Evolutionary conservation across 306 rosid species (phyloP), one percentile per base, ranked within the genome.

Genomic region (Cyamopsis tetragonoloba): DNA sequence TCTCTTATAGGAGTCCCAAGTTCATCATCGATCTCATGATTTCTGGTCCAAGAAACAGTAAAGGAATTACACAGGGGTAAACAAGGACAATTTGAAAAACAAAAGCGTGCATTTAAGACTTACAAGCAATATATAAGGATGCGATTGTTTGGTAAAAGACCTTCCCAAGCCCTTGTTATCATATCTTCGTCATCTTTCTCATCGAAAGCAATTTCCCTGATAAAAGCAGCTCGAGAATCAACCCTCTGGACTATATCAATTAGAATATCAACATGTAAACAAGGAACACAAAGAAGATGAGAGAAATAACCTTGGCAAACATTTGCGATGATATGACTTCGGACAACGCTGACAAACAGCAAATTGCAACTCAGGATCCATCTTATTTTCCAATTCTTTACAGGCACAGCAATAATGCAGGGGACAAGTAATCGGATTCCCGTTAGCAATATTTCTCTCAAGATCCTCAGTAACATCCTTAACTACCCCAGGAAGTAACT

Each of bases 331-430:
- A 76, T 93, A 93, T 3, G 99, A 73, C 68, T 66, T 88, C 10
- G 99, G 97, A 74, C 99, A 93, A 6, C 99, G 97, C 63, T 91
- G 70, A 70, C 97, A 93, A 26, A 93, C 82, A 55, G 97, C 96
- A 80, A 93, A 88, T 73, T 80, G 95, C 72, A 88, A 35, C 48
- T 86, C 82, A 11, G 17, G 79, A 49, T 76, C 72, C 35, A 49
- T 71, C 68, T 64, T 88, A 61, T 93, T 86, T 79, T 93, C 99
- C 66, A 72, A 77, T 75, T 73, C 84, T 72, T 86, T 71, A 85
- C 99, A 93, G 75, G 85, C 84, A 43, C 73, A 76, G 79, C 99
- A 93, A 72, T 79, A 84, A 79, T 93, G 99, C 63, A 83, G 67
- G 6, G 96, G 99, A 64, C 99, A 93, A 2, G 74, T 75, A 81